Conservation (phyloP, 2,329 filamentous ascomycete genomes). For the Metarhizium robertsii region DNA sequence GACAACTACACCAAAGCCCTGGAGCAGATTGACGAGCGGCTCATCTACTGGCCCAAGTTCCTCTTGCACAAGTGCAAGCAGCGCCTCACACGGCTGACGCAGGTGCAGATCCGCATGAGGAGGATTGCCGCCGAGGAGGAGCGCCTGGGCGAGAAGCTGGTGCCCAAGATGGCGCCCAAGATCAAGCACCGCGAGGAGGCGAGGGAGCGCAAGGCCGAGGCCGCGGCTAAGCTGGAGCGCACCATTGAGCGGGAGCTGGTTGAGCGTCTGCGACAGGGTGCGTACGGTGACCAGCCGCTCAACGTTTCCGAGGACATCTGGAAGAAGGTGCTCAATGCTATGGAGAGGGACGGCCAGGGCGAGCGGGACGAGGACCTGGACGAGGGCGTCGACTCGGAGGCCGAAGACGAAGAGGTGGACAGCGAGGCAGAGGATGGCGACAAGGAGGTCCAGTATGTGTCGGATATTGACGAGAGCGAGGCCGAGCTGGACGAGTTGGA, state of each 20-base stretch:
- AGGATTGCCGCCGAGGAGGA: conserved; percentile 83
- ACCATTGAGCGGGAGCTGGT: conserved; percentile 94
- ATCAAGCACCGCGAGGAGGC: conserved; percentile 67
- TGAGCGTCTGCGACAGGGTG: conserved; percentile 80
- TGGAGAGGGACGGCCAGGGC: conserved; percentile 82
- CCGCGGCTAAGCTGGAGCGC: conserved; percentile 85
- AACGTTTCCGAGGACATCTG: conserved; percentile 94
- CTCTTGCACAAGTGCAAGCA: conserved; percentile 94
- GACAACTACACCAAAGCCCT: conserved; percentile 87
- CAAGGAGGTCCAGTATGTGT: conserved; percentile 83
- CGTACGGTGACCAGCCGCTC: conserved; percentile 87
- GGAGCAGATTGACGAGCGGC: conserved; percentile 72
- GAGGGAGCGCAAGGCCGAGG: conserved; percentile 66
- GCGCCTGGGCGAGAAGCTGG: conserved; percentile 76
- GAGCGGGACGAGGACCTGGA: conserved; percentile 80
- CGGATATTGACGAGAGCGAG: conserved; percentile 78
- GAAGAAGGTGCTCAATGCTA: conserved; percentile 88
- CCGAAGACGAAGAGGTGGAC: conserved; percentile 63
- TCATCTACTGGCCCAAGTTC: conserved; percentile 94
- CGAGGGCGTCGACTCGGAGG: conserved; percentile 72
- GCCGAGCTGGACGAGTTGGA: conserved; percentile 74
- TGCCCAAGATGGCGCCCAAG: conserved; percentile 87
- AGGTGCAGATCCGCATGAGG: conserved; percentile 76
- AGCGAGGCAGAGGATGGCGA: conserved; percentile 62
- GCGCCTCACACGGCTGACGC: conserved; percentile 80